Evolutionary conservation across 164 flowering plant species (phyloP), one percentile per base, ranked within the genome.

Genomic region (Magnolia sinica): DNA sequence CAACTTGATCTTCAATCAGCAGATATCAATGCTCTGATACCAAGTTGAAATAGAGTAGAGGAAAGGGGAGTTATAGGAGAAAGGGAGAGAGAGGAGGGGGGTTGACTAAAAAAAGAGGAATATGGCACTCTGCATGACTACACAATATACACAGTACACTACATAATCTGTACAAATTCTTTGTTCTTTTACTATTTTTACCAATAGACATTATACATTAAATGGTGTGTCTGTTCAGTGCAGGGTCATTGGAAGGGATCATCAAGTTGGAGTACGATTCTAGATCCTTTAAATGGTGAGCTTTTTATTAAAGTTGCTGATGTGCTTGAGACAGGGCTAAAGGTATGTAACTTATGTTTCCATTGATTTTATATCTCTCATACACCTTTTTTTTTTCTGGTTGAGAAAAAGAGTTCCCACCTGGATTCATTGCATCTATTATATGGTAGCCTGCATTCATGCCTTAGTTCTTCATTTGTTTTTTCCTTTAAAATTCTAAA

Each of bases 201-300:
- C 13, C 61, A 55, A 55, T 55, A 55, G 61, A 11, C 18, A 55
- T 55, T 55, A 11, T 16, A 55, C 24, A 55, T 73, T 37, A 49
- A 31, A 16, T 80, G 66, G 72, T 74, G 16, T 64, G 31, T 61
- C 14, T 66, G 71, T 81, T 50, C 76, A 93, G 99, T 94, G 85
- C 94, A 94, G 87, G 99, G 99, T 8, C 90, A 85, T 68, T 96
- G 99, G 99, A 83, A 75, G 6, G 78, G 78, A 74, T 82, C 98
- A n/a, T 86, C 94, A 27, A 81, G 7, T 61, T 90, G 89, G 91
- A 88, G 82, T 76, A 87, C 88, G 0, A 76, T 92, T 78, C 66
- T 88, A 76, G 97, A 96, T 87, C 99, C 98, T 70, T 84, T 96
- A 74, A 94, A 96, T 86, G 99, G 99, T 19, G 98, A 94, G 73